Evolutionary conservation across 495 filamentous ascomycete genomes (phyloP), one percentile per base, ranked within the genome.

Genomic region (Glarea lozoyensis): DNA sequence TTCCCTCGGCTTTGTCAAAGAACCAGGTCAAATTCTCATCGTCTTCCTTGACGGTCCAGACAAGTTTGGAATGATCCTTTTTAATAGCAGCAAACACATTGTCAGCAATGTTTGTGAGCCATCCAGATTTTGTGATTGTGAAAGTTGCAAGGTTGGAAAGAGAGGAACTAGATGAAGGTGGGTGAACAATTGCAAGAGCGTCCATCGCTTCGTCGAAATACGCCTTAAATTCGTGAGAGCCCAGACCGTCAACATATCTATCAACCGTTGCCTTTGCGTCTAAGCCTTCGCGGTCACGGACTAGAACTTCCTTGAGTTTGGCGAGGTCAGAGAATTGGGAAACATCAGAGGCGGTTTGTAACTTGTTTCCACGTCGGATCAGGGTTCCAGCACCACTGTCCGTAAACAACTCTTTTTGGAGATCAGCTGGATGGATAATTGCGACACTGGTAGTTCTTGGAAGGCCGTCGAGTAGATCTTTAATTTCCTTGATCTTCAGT

Each of bases 11-110:
- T 70, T 95, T 95, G 66, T 94, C 90, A 49, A 93, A 95, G 70
- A 97, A 97, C 92, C 92, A 98, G 20, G 85, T 88, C 54, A 98
- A 70, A 60, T 97, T 97, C 73, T 97, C 93, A 49, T 98, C 92
- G 47, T 92, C 86, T 53, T 88, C 82, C 67, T 86, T 88, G 31
- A 96, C 92, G n/a, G 88, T 94, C 90, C 92, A 98, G 24, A 89
- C 81, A 41, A 97, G 75, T 65, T 82, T 88, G 47, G 86, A 79
- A 59, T 86, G 85, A 55, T 96, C 89, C 64, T 90, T 93, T 69
- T 88, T 87, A 57, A 98, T 82, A 41, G 82, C 78, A 37, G 84
- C 80, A 61, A 98, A 95, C 38, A 97, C 84, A 59, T 98, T 98
- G 60, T 98, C 92, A n/a, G 90, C 86, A 21, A 96, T 81, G 55